Evolutionary conservation across 2,329 filamentous ascomycete genomes (phyloP).

Genomic region (Lachnellula occidentalis): DNA sequence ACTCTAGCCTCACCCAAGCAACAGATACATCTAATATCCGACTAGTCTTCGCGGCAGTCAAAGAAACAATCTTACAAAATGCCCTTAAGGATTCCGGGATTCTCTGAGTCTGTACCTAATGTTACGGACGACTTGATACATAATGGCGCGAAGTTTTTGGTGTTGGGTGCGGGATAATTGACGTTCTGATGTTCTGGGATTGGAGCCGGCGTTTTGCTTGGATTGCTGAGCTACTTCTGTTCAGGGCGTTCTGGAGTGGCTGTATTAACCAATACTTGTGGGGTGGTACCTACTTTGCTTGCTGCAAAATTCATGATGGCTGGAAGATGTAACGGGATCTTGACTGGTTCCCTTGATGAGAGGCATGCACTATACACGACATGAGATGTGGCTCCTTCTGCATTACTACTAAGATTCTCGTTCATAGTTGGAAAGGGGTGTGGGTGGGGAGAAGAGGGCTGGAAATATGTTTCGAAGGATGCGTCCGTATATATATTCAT

Average conservation of each 20-base stretch:
- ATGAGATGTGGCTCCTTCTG: neutral
- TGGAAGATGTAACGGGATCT: neutral
- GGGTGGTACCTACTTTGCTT: neutral
- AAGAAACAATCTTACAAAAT: slow-evolving; percentile 98
- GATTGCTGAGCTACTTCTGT: slow-evolving; percentile 7
- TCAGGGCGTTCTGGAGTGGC: slow-evolving; percentile 22
- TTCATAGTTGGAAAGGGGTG: neutral
- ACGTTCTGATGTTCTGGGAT: slow-evolving; percentile 15
- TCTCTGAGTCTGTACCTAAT: slow-evolving; percentile 48
- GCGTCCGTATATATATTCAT: neutral
- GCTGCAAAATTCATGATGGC: neutral
- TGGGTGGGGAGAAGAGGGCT: neutral
- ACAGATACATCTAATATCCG: slow-evolving; percentile 98
- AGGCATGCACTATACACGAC: neutral
- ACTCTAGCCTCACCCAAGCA: slow-evolving; percentile 84
- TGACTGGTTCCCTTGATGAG: neutral
- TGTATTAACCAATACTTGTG: slow-evolving; percentile 22
- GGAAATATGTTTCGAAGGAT: neutral
- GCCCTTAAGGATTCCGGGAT: slow-evolving; percentile 97
- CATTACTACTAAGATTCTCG: neutral
- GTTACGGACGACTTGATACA: slow-evolving; percentile 7
- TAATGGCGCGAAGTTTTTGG: slow-evolving; percentile 16
- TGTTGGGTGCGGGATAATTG: slow-evolving; percentile 16
- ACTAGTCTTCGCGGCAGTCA: slow-evolving; percentile 94
- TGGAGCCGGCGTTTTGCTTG: slow-evolving; percentile 25